A percentile compares a stretch with the other conserved stretches of the same genome.
These are phyloP conservation scores for Talaromyces islandicus DNA, from an alignment of 2,329 filamentous ascomycete species.

Conservation along the genomic window DNA sequence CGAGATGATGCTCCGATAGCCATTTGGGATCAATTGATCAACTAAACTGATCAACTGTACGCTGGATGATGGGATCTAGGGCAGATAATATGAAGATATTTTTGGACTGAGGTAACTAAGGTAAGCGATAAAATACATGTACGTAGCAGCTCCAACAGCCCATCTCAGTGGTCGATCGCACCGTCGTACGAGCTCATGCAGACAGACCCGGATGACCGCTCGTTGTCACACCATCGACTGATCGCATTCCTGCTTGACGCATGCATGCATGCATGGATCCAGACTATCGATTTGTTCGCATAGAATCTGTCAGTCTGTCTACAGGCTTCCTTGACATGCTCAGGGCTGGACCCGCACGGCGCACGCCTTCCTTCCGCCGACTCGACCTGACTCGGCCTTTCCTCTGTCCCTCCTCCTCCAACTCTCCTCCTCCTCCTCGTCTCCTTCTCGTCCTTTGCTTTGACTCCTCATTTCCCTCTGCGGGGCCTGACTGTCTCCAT, in stretches of 20 bases:
- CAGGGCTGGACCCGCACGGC: not conserved
- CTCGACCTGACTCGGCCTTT: not conserved
- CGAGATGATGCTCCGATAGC: not conserved
- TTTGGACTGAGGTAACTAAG: not conserved
- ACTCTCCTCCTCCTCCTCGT: not conserved
- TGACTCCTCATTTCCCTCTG: not conserved
- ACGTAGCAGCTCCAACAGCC: not conserved
- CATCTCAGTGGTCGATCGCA: not conserved
- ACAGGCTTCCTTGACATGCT: not conserved
- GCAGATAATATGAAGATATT: not conserved
- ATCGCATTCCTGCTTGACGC: not conserved
- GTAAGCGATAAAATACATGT: not conserved
- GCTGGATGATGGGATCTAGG: not conserved
- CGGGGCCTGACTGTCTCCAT: slow-evolving; percentile 3
- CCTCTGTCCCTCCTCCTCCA: not conserved
- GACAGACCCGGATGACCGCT: not conserved
- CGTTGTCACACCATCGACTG: not conserved
- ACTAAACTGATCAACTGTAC: not conserved
- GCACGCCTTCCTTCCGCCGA: not conserved
- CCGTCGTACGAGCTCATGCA: not conserved
- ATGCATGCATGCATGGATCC: not conserved
- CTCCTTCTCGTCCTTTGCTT: not conserved
- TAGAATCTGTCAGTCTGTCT: not conserved
- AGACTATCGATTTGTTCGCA: not conserved
- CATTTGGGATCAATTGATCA: too few relatives aligned